Evolutionary conservation across 2,329 filamentous ascomycete species (phyloP).

Genomic region (Aureobasidium sp.): DNA sequence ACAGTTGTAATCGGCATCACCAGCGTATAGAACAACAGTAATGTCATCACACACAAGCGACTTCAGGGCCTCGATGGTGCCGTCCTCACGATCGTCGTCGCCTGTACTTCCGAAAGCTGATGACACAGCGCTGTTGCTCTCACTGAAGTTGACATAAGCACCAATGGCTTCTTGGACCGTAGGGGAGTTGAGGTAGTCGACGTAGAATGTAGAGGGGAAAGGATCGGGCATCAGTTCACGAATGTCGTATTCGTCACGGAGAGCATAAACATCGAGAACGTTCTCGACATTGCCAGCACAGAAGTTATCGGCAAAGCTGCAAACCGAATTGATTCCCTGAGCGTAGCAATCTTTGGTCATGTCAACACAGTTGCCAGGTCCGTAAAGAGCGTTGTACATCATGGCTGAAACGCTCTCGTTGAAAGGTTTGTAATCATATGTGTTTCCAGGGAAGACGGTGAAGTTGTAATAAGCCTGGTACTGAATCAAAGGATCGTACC

Average conservation of each 20-base stretch:
- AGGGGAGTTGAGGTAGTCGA: slow-evolving; percentile 49
- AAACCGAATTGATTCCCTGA: slow-evolving; percentile 43
- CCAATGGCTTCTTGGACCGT: slow-evolving; percentile 50
- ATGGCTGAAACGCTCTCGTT: slow-evolving; percentile 40
- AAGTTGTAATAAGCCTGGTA: slow-evolving; percentile 52
- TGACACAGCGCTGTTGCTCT: slow-evolving; percentile 35
- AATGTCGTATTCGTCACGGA: slow-evolving; percentile 52
- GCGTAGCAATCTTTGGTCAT: slow-evolving; percentile 47
- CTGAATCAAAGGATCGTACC: slow-evolving; percentile 48
- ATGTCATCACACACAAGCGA: slow-evolving; percentile 33
- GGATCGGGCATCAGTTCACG: slow-evolving; percentile 47
- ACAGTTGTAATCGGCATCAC: slow-evolving; percentile 34
- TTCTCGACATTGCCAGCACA: slow-evolving; percentile 46
- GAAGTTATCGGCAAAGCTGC: slow-evolving; percentile 46
- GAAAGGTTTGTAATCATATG: slow-evolving; percentile 46
- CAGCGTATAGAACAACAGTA: slow-evolving; percentile 36
- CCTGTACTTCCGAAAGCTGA: slow-evolving; percentile 40
- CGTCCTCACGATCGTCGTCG: slow-evolving; percentile 40
- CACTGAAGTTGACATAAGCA: slow-evolving; percentile 50
- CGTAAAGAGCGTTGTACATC: slow-evolving; percentile 53
- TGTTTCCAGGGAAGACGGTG: slow-evolving; percentile 47
- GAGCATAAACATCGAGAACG: slow-evolving; percentile 42
- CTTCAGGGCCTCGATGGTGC: slow-evolving; percentile 33
- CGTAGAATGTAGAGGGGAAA: slow-evolving; percentile 48
- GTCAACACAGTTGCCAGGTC: slow-evolving; percentile 52